Evolutionary conservation across 495 filamentous ascomycete genomes (phyloP).

Genomic region (Lophiotrema nucula): DNA sequence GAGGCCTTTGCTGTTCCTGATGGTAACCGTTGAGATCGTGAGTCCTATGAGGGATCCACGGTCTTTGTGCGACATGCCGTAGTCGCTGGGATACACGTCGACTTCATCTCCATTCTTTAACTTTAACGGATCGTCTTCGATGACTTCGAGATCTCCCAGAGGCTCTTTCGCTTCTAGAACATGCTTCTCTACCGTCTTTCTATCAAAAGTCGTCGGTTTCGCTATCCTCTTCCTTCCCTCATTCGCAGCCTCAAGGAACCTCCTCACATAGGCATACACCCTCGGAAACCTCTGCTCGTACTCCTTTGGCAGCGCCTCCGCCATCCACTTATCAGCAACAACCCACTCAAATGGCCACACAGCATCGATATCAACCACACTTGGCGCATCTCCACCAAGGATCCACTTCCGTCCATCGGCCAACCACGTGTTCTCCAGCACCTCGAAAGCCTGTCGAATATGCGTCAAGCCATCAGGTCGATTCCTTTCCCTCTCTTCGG

Average conservation of each 20-base stretch:
- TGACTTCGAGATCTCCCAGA: not conserved
- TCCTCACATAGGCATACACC: constrained; percentile 16
- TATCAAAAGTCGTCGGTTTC: constrained; percentile 13
- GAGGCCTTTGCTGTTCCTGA: constrained; percentile 9
- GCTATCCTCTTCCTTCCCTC: not conserved
- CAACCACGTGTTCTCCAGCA: constrained; percentile 18
- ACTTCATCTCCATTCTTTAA: constrained; percentile 19
- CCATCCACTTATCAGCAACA: constrained; percentile 7
- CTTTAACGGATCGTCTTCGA: constrained; percentile 15
- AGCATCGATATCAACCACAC: constrained; percentile 20
- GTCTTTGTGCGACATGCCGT: constrained; percentile 23
- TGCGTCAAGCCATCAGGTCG: constrained; percentile 20
- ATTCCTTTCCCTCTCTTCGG: constrained; percentile 3
- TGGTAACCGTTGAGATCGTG: constrained; percentile 8
- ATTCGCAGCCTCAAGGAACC: constrained; percentile 10
- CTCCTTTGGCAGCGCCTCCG: constrained; percentile 4
- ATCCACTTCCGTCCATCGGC: constrained; percentile 28
- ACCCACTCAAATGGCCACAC: constrained; percentile 32
- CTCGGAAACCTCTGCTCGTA: constrained; percentile 17
- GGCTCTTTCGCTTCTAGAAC: not conserved
- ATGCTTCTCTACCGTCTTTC: not conserved
- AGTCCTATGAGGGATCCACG: constrained; percentile 16
- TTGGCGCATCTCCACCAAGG: constrained; percentile 6
- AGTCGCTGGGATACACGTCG: constrained; percentile 22
- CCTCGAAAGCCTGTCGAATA: constrained; percentile 20